Conservation (phyloP, 495 filamentous ascomycete genomes). For the Thermochaetoides thermophila region DNA sequence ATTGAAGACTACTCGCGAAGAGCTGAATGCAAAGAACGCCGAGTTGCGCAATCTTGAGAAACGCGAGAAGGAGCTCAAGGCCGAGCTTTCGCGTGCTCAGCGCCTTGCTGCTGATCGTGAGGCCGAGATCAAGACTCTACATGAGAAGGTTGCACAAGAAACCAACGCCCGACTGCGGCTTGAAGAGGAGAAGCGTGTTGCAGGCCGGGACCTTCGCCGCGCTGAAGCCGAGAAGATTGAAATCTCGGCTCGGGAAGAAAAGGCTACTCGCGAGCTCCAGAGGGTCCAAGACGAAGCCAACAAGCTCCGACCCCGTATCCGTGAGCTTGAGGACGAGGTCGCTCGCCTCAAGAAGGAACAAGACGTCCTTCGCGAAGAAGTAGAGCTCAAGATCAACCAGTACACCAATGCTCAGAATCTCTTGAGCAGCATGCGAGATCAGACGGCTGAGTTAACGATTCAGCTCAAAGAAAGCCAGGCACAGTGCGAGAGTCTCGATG, state of each 20-base stretch:
- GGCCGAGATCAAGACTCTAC: slow-evolving; percentile 57
- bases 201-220: slow-evolving; percentile 59
- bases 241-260: slow-evolving; percentile 55
- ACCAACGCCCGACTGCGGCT: slow-evolving; percentile 52
- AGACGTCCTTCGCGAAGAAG: slow-evolving; percentile 58
- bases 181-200: slow-evolving; percentile 58
- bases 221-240: slow-evolving; percentile 67
- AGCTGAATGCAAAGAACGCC: slow-evolving; percentile 48
- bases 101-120: slow-evolving; percentile 58
- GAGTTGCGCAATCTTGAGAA: slow-evolving; percentile 63
- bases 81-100: slow-evolving; percentile 54
- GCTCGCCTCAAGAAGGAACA: slow-evolving; percentile 49
- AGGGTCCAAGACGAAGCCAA: slow-evolving; percentile 55
- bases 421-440: slow-evolving; percentile 83
- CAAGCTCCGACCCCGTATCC: slow-evolving; percentile 44
- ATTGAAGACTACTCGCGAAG: slow-evolving; percentile 55
- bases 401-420: slow-evolving; percentile 70
- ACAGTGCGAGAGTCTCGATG: slow-evolving; percentile 76
- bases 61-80: slow-evolving; percentile 64
- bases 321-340: slow-evolving; percentile 57
- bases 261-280: slow-evolving; percentile 47
- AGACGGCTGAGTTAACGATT: slow-evolving; percentile 72
- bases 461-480: slow-evolving; percentile 83
- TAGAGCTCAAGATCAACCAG: slow-evolving; percentile 72
- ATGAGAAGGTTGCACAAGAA: slow-evolving; percentile 61